Evolutionary conservation across 345 rosid species (phyloP).

Genomic region (Bretschneidera sinensis): DNA sequence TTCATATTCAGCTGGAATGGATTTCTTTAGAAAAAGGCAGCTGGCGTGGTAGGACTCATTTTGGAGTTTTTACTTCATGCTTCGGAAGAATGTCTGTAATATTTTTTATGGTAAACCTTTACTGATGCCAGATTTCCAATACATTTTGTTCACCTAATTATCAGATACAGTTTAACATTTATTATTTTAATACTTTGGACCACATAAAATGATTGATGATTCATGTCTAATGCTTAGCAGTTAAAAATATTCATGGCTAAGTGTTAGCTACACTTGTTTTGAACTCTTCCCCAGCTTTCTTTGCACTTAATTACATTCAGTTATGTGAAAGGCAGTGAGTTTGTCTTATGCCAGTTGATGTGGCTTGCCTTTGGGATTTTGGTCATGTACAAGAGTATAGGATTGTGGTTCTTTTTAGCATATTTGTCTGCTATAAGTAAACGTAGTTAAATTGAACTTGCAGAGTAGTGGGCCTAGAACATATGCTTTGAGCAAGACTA

Average conservation of each 20-base stretch:
- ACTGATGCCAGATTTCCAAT: background rate
- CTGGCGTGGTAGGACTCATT: conserved; percentile 88
- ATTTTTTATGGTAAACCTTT: conserved; percentile 73
- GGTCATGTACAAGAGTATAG: background rate
- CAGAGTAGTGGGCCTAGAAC: background rate
- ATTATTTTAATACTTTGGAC: too few relatives aligned
- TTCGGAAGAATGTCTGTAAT: conserved; percentile 64
- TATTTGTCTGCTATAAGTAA: background rate
- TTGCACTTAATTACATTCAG: too few relatives aligned
- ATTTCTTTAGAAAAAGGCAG: conserved; percentile 64
- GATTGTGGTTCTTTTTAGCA: background rate
- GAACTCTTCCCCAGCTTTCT: too few relatives aligned
- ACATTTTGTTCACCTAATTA: too few relatives aligned
- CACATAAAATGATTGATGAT: background rate
- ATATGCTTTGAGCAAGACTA: background rate
- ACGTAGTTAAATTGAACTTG: background rate
- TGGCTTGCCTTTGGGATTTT: background rate
- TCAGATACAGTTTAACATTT: too few relatives aligned
- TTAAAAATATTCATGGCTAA: too few relatives aligned
- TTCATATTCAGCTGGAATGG: conserved; percentile 46
- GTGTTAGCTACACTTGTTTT: too few relatives aligned
- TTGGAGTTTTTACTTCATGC: conserved; percentile 77
- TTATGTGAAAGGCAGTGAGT: too few relatives aligned
- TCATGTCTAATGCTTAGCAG: background rate
- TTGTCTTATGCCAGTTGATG: background rate